phyloP scores from a whole-genome alignment of 1,284 basidiomycete genomes.

The Nidula niveotomentosa region DNA sequence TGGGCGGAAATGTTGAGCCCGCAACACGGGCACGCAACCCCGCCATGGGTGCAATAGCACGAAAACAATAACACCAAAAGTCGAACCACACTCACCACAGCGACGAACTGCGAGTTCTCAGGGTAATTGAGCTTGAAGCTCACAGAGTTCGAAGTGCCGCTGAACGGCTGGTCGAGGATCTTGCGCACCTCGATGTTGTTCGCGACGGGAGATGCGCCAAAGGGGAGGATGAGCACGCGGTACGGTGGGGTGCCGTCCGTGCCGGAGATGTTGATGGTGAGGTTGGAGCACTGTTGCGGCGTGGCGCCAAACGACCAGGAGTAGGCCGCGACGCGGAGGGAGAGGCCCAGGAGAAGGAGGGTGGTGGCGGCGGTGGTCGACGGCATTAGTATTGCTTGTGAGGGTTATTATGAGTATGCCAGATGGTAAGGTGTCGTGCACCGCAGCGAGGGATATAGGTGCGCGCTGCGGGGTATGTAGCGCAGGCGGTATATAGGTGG shows the following conservation, averaged over 20 bases:
- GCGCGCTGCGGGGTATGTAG: no score
- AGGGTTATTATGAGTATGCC: no score
- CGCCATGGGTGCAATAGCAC: background rate
- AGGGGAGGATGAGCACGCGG: conserved; percentile 62
- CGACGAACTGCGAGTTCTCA: conserved; percentile 66
- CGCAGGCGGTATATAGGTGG: no score
- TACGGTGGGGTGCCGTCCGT: conserved; percentile 62
- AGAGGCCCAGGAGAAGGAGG: conserved; percentile 23
- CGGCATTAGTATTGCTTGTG: background rate
- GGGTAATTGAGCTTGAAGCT: conserved; percentile 68
- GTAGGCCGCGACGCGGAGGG: conserved; percentile 41
- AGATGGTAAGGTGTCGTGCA: no score
- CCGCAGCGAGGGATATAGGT: no score
- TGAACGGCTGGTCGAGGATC: conserved; percentile 57
- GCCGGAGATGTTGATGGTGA: conserved; percentile 55
- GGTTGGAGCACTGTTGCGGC: conserved; percentile 64
- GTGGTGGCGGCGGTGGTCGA: conserved; percentile 14
- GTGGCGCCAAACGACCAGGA: conserved; percentile 57
- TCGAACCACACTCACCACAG: conserved; percentile 52
- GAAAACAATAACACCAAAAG: conserved; percentile 3
- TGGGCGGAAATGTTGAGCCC: background rate
- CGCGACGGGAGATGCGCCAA: conserved; percentile 57
- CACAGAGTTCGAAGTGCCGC: conserved; percentile 35
- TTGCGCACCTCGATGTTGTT: conserved; percentile 64
- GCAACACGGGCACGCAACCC: background rate